phyloP scores from a whole-genome alignment of 1,139 yeast genomes.

The Dujonia santamariae region DNA sequence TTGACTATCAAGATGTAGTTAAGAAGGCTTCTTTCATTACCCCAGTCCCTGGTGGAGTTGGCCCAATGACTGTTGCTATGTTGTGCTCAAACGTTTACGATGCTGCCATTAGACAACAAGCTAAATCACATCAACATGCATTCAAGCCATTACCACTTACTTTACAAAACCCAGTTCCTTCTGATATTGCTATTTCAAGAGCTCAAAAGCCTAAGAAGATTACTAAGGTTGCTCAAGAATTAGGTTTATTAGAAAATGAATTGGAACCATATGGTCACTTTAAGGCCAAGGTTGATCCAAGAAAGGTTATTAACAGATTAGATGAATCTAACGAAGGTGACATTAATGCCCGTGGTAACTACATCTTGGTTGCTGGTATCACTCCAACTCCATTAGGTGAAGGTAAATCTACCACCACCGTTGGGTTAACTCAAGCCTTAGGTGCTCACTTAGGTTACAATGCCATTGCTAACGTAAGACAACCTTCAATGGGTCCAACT shows the following conservation, averaged over 20 bases:
- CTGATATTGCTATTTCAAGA: slow-evolving; percentile 74
- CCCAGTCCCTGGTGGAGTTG: slow-evolving; percentile 89
- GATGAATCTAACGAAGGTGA: slow-evolving; percentile 55
- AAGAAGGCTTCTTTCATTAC: slow-evolving; percentile 61
- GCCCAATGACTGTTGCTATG: slow-evolving; percentile 90
- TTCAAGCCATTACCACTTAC: slow-evolving; percentile 50
- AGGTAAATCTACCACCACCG: slow-evolving; percentile 78
- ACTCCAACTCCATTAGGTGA: slow-evolving; percentile 84
- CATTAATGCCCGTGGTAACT: slow-evolving; percentile 58
- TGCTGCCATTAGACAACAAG: slow-evolving; percentile 59
- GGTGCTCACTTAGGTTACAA: slow-evolving; percentile 71
- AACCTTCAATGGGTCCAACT: slow-evolving; percentile 87
- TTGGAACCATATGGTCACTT: slow-evolving; percentile 70
- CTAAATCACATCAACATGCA: slow-evolving; percentile 43
- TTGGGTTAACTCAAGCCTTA: slow-evolving; percentile 76
- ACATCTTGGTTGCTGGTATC: slow-evolving; percentile 74
- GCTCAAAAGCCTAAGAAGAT: slow-evolving; percentile 69
- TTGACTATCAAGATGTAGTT: slow-evolving; percentile 58
- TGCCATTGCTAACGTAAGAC: slow-evolving; percentile 77
- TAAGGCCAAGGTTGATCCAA: slow-evolving; percentile 70
- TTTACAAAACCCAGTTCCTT: slow-evolving; percentile 61
- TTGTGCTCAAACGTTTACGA: slow-evolving; percentile 63
- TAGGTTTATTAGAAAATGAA: slow-evolving; percentile 60
- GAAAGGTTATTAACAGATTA: slow-evolving; percentile 52
- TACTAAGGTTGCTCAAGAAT: slow-evolving; percentile 58